Evolutionary conservation across 1,284 basidiomycete species (phyloP).

Genomic region (Phlebopus sp.): DNA sequence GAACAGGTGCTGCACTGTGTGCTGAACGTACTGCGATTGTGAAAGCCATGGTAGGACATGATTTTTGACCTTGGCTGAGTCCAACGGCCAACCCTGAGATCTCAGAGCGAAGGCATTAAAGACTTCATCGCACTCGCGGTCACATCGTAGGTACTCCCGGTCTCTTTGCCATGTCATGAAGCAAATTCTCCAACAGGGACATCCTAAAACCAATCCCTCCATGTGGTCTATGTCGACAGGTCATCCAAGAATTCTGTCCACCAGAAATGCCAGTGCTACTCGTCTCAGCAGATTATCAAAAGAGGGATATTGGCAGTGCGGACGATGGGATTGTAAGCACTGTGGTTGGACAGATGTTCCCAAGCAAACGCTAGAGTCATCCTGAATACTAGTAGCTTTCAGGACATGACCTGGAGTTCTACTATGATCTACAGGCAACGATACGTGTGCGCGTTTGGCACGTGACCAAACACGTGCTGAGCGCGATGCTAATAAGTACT

Average conservation of each 20-base stretch:
- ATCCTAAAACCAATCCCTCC: constrained; percentile 66
- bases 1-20: constrained; percentile 72
- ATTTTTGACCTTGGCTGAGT: not conserved
- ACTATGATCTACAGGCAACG: no score
- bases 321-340: constrained; percentile 53
- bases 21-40: constrained; percentile 88
- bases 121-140: constrained; percentile 74
- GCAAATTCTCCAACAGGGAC: constrained; percentile 43
- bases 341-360: constrained; percentile 75
- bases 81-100: not conserved
- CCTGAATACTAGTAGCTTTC: no score
- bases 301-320: constrained; percentile 21
- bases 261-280: constrained; percentile 77
- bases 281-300: constrained; percentile 67
- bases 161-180: not conserved
- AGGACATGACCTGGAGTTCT: no score
- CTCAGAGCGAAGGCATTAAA: constrained; percentile 76
- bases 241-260: constrained; percentile 86
- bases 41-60: constrained; percentile 72
- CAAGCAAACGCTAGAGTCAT: no score
- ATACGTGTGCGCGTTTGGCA: no score
- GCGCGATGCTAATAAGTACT: no score
- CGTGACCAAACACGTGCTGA: no score
- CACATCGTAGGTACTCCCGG: constrained; percentile 51
- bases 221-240: constrained; percentile 90